A percentile compares a stretch with the other conserved stretches of the same genome.
Conservation (phyloP, 305 asterid species). For the Fraxinus platypoda region DNA sequence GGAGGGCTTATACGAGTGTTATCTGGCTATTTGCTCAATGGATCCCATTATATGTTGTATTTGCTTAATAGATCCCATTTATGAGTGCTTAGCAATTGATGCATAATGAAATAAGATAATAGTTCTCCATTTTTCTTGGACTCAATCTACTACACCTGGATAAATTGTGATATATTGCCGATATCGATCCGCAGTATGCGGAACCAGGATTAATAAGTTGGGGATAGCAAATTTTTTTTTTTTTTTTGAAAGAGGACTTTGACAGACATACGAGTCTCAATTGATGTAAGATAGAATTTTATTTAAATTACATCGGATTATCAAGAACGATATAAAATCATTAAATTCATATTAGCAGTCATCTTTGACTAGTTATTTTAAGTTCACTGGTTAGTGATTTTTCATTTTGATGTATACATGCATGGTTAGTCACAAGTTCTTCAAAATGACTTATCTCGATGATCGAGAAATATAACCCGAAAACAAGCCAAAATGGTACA, state of each 20-base stretch:
- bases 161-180: neutral
- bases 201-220: neutral
- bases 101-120: neutral
- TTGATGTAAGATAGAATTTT: neutral
- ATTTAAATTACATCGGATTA: neutral
- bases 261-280: neutral
- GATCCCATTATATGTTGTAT: neutral
- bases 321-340: neutral
- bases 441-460: neutral
- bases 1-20: neutral
- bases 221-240: neutral
- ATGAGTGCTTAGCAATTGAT: neutral
- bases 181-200: neutral
- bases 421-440: neutral
- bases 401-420: neutral
- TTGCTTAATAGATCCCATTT: neutral
- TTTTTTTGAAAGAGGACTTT: neutral
- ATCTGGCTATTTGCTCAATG: neutral
- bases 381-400: neutral
- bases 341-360: no score
- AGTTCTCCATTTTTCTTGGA: neutral
- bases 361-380: neutral
- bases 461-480: neutral
- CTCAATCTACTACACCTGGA: neutral
- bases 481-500: neutral